Evolutionary conservation across 1,139 yeast genomes (phyloP), one percentile per base, ranked within the genome.

Genomic region (Taphrina flavorubra): DNA sequence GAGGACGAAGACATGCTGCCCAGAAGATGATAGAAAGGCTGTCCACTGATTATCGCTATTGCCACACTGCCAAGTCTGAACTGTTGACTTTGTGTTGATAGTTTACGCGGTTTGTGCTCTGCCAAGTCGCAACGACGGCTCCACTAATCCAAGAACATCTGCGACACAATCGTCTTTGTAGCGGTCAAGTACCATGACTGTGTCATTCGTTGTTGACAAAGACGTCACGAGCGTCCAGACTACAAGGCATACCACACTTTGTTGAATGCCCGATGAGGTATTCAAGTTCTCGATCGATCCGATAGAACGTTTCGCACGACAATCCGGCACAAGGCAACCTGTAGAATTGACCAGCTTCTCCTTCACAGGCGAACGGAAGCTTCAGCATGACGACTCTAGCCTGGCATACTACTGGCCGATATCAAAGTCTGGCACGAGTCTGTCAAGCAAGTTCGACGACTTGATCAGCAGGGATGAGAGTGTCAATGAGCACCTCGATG

Each of bases 281-380:
- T 16, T n/a, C 51, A 18, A 40, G 34, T 63, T 63, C 56, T 40
- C 49, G 36, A 34, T 55, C 37, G 67, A 55, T 13, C 61, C 67
- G 37, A 36, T 63, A 13, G 37, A 44, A 36, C 46, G 61, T n/a
- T 63, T 55, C 61, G 67, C 67, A 1, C 13, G 34, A 16, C 67
- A 46, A 16, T 55, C 61, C 36, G 55, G 59, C 44, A 53, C 67
- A 31, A 42, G 67, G 55, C 61, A 89, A 76, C 97, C 97, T 7
- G 86, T 86, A 71, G 96, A 91, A 77, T 73, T 90, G 4, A 80
- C 84, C 61, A 77, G 84, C 1, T 90, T 81, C 76, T 84, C 90
- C 6, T 79, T 90, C 62, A 85, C 84, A 72, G 77, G 75, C 3
- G 77, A 81, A 14, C 84, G 86, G 8, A 83, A 86, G 2, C 80